phyloP scores from a whole-genome alignment of 768 basidiomycete species.

The Macrolepiota dolichaula region DNA sequence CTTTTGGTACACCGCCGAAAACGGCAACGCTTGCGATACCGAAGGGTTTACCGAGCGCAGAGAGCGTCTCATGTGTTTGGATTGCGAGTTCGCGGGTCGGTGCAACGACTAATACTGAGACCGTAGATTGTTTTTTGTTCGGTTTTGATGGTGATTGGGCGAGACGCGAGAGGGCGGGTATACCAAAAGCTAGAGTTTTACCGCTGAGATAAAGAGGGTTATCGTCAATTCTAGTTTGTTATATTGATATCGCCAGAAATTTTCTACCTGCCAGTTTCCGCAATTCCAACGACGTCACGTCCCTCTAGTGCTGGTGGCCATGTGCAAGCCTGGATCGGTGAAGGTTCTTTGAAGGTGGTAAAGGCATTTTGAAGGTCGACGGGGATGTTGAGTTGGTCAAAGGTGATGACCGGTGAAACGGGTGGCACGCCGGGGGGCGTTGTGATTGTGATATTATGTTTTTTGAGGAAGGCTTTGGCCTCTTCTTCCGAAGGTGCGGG shows the following conservation, averaged over 20 bases:
- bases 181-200: constrained; percentile 94
- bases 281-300: constrained; percentile 90
- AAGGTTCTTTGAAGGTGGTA: constrained; percentile 76
- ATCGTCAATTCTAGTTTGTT: background rate
- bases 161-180: constrained; percentile 79
- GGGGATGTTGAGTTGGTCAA: constrained; percentile 69
- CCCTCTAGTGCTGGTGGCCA: constrained; percentile 87
- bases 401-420: constrained; percentile 67
- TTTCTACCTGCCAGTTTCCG: constrained; percentile 87
- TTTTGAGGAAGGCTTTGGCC: constrained; percentile 56
- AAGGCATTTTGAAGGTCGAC: constrained; percentile 60
- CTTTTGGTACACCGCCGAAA: constrained; percentile 94
- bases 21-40: constrained; percentile 82
- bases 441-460: constrained; percentile 73
- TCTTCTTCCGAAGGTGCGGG: constrained; percentile 37
- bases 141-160: constrained; percentile 33
- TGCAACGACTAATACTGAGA: constrained; percentile 78
- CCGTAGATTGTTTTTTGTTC: constrained; percentile 29
- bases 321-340: constrained; percentile 92
- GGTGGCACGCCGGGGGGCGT: constrained; percentile 40
- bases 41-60: constrained; percentile 67
- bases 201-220: constrained; percentile 48
- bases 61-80: constrained; percentile 87
- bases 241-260: background rate
- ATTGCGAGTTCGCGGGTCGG: constrained; percentile 96